Evolutionary conservation across 371 early-diverging fungal genomes (phyloP).

Genomic region (Sporodiniella umbellata): DNA sequence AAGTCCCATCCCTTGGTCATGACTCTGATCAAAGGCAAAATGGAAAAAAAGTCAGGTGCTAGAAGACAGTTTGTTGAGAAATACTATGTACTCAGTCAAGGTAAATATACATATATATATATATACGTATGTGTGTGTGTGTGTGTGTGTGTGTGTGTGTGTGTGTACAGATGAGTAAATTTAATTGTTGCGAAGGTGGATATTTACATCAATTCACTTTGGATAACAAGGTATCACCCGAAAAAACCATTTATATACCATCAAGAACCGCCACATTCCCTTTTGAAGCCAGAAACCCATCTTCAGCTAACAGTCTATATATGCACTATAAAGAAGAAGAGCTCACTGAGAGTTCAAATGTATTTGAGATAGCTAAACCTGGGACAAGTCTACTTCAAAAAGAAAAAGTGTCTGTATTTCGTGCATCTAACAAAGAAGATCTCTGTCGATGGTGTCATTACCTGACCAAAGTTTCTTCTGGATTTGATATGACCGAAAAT

Average conservation of each 20-base stretch:
- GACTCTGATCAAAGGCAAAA: constrained; percentile 36
- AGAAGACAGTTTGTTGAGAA: constrained; percentile 35
- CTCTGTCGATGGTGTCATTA: constrained; percentile 16
- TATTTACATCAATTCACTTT: constrained; percentile 41
- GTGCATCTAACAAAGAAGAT: constrained; percentile 9
- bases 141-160: too few species aligned
- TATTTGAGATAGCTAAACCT: constrained; percentile 20
- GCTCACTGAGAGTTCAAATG: constrained; percentile 2
- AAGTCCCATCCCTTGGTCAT: constrained; percentile 38
- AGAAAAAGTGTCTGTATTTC: constrained; percentile 18
- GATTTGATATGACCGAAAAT: not conserved
- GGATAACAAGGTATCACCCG: constrained; percentile 36
- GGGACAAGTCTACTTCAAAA: constrained; percentile 14
- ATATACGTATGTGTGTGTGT: too few species aligned
- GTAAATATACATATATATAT: too few species aligned
- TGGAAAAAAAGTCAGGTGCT: constrained; percentile 35
- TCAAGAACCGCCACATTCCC: constrained; percentile 21
- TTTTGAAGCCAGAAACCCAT: constrained; percentile 14
- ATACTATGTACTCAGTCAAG: constrained; percentile 40
- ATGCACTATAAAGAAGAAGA: not conserved
- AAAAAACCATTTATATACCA: constrained; percentile 38
- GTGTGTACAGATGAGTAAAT: too few species aligned
- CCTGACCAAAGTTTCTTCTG: constrained; percentile 6
- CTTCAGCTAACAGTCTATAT: not conserved
- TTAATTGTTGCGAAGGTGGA: too few species aligned